phyloP scores from a whole-genome alignment of 176 grass and related monocot genomes.

The Puya raimondii region DNA sequence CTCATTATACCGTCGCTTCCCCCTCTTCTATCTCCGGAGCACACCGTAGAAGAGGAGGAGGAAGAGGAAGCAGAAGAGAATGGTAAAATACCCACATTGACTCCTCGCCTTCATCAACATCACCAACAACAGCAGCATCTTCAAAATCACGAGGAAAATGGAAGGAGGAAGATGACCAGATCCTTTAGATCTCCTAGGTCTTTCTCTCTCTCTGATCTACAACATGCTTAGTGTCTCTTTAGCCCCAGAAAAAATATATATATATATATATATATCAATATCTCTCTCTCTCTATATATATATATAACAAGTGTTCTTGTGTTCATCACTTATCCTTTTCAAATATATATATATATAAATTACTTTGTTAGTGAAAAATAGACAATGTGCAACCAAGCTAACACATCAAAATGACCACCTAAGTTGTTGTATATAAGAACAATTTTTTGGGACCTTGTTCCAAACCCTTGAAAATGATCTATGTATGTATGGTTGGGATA shows the following conservation, averaged over 20 bases:
- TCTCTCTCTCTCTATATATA: not conserved
- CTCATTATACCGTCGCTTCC: conserved; percentile 48
- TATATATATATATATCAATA: not conserved
- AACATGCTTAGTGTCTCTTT: not conserved
- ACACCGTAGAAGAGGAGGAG: conserved; percentile 2
- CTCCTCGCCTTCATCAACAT: not conserved
- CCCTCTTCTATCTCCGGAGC: conserved; percentile 29
- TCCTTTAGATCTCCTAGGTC: conserved; percentile 16
- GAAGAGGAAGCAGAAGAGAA: not conserved
- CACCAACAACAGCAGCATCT: not conserved
- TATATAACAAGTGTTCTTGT: not conserved
- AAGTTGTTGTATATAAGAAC: not conserved
- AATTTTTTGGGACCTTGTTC: not conserved
- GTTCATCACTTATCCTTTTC: not conserved
- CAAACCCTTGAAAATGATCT: not conserved
- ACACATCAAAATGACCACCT: too few species aligned
- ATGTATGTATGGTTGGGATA: not conserved
- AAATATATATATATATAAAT: not conserved
- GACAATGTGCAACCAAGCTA: not conserved
- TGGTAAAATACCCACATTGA: not conserved
- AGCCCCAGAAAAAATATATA: not conserved
- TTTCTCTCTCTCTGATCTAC: conserved; percentile 23
- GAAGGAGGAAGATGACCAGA: not conserved
- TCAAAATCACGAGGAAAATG: not conserved
- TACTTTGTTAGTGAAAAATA: not conserved